Conservation (phyloP, 2,329 filamentous ascomycete species). For the Fusarium camptoceras region DNA sequence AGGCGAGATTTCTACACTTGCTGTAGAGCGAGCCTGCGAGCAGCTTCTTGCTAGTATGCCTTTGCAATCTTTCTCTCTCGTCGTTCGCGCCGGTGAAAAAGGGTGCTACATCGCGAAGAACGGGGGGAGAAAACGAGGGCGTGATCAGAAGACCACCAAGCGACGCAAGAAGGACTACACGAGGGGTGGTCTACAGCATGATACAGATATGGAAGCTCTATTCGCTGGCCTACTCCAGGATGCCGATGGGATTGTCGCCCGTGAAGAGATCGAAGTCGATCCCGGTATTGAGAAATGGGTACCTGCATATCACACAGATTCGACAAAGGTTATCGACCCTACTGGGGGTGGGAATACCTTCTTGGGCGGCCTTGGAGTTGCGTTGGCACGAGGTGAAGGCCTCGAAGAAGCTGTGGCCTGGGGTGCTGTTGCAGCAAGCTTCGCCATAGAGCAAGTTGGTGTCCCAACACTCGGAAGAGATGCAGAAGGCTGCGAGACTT, state of each 20-base stretch:
- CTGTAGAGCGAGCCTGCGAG: constrained; percentile 70
- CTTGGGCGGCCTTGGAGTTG: constrained; percentile 70
- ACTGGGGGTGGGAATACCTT: constrained; percentile 96
- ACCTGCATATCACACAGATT: constrained; percentile 75
- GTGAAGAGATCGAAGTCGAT: constrained; percentile 71
- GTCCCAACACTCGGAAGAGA: constrained; percentile 70
- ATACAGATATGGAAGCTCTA: constrained; percentile 72
- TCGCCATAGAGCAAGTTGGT: constrained; percentile 94
- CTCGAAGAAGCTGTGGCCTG: constrained; percentile 79
- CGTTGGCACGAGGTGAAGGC: constrained; percentile 67
- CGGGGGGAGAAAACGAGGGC: constrained; percentile 62
- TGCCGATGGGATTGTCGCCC: constrained; percentile 62
- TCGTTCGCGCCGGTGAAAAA: constrained; percentile 77
- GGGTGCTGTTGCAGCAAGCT: constrained; percentile 87
- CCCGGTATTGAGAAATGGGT: constrained; percentile 79
- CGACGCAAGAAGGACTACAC: constrained; percentile 59
- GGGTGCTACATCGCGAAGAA: constrained; percentile 75
- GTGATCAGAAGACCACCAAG: constrained; percentile 44
- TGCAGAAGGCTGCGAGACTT: constrained; percentile 64
- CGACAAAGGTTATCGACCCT: constrained; percentile 79
- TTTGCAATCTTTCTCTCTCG: constrained; percentile 72
- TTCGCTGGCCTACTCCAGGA: constrained; percentile 70
- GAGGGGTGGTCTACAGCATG: constrained; percentile 66
- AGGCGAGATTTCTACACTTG: constrained; percentile 63
- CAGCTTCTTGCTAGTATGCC: constrained; percentile 73